Conservation (phyloP, 2,329 filamentous ascomycete genomes). For the Phaeophleospora eucalypticola region DNA sequence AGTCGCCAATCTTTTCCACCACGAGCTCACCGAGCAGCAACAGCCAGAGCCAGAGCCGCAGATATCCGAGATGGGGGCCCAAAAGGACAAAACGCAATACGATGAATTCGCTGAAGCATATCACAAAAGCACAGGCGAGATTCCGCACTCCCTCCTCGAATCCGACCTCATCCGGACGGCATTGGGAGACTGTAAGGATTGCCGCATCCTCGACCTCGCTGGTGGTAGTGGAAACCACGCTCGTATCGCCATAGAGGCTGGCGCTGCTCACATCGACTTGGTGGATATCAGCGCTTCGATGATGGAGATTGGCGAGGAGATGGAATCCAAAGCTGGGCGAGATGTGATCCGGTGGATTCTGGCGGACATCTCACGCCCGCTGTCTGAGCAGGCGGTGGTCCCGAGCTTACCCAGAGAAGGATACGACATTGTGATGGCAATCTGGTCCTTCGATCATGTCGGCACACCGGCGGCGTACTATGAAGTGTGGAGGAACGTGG, state of each 20-base stretch:
- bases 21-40: too few species aligned
- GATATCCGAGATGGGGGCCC: constrained; percentile 1
- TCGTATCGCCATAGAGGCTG: constrained; percentile 12
- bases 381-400: constrained; percentile 7
- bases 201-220: constrained; percentile 15
- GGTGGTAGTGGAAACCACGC: constrained; percentile 18
- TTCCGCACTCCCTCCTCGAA: constrained; percentile 15
- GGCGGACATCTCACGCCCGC: constrained; percentile 7
- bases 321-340: constrained; percentile 7
- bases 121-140: too few species aligned
- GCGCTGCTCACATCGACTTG: constrained; percentile 14
- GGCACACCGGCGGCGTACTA: constrained; percentile 7
- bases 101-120: constrained; percentile 10
- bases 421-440: constrained; percentile 17
- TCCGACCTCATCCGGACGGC: constrained; percentile 10
- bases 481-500: constrained; percentile 9
- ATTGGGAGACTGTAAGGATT: constrained; percentile 13
- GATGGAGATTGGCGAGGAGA: constrained; percentile 12
- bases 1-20: too few species aligned
- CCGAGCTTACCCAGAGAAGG: constrained; percentile 7
- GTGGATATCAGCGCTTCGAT: constrained; percentile 12
- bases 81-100: constrained; percentile 7
- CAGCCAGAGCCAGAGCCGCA: too few species aligned
- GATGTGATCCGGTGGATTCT: constrained; percentile 13
- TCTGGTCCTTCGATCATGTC: constrained; percentile 15